Percentiles rank a stretch among this genome's conserved stretches.
phyloP scores from a whole-genome alignment of 2,329 filamentous ascomycete genomes.

The Lecanicillium sp. region DNA sequence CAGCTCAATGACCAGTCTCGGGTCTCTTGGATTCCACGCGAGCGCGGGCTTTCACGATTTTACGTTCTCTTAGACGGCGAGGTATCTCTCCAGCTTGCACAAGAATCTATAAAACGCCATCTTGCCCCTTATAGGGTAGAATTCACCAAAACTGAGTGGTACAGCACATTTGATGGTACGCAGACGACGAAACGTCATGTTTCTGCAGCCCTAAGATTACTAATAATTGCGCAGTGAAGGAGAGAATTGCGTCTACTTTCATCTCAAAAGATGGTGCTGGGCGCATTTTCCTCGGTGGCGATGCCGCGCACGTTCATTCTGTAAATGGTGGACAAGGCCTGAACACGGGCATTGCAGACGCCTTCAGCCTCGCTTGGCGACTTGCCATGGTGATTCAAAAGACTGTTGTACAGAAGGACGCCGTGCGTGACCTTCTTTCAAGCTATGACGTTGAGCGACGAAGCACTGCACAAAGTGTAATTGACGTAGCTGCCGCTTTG shows the following conservation, averaged over 20 bases:
- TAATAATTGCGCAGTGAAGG: constrained; percentile 34
- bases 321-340: constrained; percentile 50
- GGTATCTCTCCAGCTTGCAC: constrained; percentile 28
- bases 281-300: constrained; percentile 44
- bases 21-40: constrained; percentile 40
- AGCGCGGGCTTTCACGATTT: constrained; percentile 38
- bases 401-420: constrained; percentile 13
- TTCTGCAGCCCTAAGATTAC: not conserved
- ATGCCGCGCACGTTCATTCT: constrained; percentile 49
- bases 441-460: constrained; percentile 38
- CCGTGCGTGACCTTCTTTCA: constrained; percentile 21
- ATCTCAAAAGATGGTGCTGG: constrained; percentile 31
- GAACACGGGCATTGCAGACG: constrained; percentile 51
- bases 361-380: constrained; percentile 48
- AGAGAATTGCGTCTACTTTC: constrained; percentile 30
- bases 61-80: constrained; percentile 39
- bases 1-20: constrained; percentile 36
- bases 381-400: constrained; percentile 23
- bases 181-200: too few species aligned
- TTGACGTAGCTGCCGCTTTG: constrained; percentile 37
- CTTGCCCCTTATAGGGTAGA: constrained; percentile 34
- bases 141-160: constrained; percentile 39
- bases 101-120: constrained; percentile 35
- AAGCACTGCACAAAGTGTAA: constrained; percentile 34
- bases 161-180: constrained; percentile 39